A percentile compares a stretch with the other conserved stretches of the same genome.
These are phyloP conservation scores for Trichothecium sympodiale DNA, from an alignment of 2,329 filamentous ascomycete genomes.

Conservation along the genomic window DNA sequence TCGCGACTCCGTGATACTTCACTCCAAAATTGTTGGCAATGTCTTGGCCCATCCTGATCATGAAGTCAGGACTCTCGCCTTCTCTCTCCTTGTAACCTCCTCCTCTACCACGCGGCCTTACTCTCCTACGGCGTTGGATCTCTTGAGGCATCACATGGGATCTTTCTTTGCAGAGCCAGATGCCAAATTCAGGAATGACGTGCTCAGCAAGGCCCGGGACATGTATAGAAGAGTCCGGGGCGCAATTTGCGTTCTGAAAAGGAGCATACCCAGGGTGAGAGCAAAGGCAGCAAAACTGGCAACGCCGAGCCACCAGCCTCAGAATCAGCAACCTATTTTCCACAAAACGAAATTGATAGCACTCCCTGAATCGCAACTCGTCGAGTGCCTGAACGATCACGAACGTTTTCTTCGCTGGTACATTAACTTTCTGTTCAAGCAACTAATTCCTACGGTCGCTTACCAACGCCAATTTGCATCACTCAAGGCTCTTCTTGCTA, in stretches of 20 bases:
- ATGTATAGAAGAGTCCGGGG: slow-evolving; percentile 67
- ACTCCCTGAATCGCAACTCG: slow-evolving; percentile 24
- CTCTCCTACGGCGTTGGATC: slow-evolving; percentile 45
- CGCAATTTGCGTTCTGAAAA: slow-evolving; percentile 45
- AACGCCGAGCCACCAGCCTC: slow-evolving; percentile 5
- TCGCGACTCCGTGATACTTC: slow-evolving; percentile 19
- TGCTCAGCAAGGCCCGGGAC: slow-evolving; percentile 62
- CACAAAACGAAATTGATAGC: slow-evolving; percentile 28
- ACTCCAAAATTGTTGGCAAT: slow-evolving; percentile 34
- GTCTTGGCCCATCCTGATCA: slow-evolving; percentile 46
- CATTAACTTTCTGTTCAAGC: slow-evolving; percentile 55
- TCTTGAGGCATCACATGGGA: slow-evolving; percentile 54
- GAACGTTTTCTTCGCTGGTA: slow-evolving; percentile 65
- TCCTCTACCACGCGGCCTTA: slow-evolving; percentile 65
- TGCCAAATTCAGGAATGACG: slow-evolving; percentile 73
- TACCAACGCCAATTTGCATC: slow-evolving; percentile 85
- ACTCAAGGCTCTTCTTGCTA: slow-evolving; percentile 55
- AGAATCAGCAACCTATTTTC: slow-evolving; percentile 17
- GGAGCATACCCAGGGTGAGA: slow-evolving; percentile 25
- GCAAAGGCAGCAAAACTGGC: slow-evolving; percentile 21
- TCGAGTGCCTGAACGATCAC: slow-evolving; percentile 36
- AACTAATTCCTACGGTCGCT: slow-evolving; percentile 70
- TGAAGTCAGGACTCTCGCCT: slow-evolving; percentile 64
- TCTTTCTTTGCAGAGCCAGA: slow-evolving; percentile 76
- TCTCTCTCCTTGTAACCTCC: slow-evolving; percentile 70